Evolutionary conservation across 306 rosid species (phyloP), one percentile per base, ranked within the genome.

Genomic region (Trifolium subterraneum): DNA sequence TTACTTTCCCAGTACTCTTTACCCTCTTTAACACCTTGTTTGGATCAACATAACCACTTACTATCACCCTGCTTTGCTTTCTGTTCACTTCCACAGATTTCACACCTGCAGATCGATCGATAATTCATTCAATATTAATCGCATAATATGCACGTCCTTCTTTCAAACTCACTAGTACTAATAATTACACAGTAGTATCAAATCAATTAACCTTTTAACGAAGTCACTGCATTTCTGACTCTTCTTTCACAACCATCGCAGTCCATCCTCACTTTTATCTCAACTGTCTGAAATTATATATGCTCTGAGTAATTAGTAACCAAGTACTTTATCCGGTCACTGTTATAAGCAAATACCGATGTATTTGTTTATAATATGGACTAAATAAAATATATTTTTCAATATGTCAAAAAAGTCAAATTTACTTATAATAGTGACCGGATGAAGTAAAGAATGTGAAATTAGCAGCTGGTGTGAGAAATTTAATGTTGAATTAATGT

Each of bases 161-260:
- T 27, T 27, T 27, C 31, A 27, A 27, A 27, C 31, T 27, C 31
- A 27, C 31, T 27, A 27, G 5, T 27, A 27, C 31, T 27, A 27
- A 27, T 27, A 27, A 27, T 27, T 27, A 27, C 31, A n/a, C n/a
- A n/a, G n/a, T n/a, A 27, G 31, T 27, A 27, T 27, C 31, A 29
- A 76, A n/a, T n/a, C 1, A 8, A 52, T 3, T 12, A 60, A 90
- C 95, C 97, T 92, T 83, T 90, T 78, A 92, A 52, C 38, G 80
- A 45, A 67, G 88, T 85, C 27, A 88, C 90, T 59, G 92, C 90
- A 39, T 88, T 72, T 82, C 81, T 82, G 5, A 92, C 92, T 85
- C 86, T 90, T 81, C 98, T 80, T 87, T 92, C 98, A 68, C 98
- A 92, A 47, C 98, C 98, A 76, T 90, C 96, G 23, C 96, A 90